Base-by-base conservation (phyloP, 1,284 basidiomycete genomes). In the Dichomitus squalens region DNA sequence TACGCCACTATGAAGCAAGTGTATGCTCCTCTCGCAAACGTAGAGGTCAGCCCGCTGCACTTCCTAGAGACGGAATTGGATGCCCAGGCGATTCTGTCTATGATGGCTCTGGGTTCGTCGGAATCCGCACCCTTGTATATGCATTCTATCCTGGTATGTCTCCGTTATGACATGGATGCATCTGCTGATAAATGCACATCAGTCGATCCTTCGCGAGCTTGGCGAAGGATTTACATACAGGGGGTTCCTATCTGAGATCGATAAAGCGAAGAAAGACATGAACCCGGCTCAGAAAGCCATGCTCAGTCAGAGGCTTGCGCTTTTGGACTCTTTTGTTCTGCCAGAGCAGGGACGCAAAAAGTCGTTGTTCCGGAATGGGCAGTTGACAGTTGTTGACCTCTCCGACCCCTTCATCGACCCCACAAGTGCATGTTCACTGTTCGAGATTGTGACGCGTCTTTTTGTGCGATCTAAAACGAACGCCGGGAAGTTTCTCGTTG, bases 351-450 rank as follows among this genome's bases (percentile, higher is more conserved):
- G 66, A 38, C 67, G 66, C 38, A 35, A 55, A 25, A 51, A 53
- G 52, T 25, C 63, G 16, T 73, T 83, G 0, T 88, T 88, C 60
- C 68, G 65, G 1, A 64, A 75, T 1, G 87, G 86, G 0, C 78
- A 83, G 52, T 60, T 89, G 3, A 86, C 85, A 0, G 82, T 89
- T 14, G 65, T 88, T 11, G 87, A 89, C 59, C 73, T 90, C 0
- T 88, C 88, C 0, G 88, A 89, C 59, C 86, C 87, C 0, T 91
- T 90, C 64, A 80, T 90, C 35, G 88, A 90, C 64, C 72, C 84
- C 1, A 75, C 74, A 0, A 82, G 85, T 0, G 88, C 88, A 0
- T 88, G 87, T 57, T 82, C 83, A 0, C 68, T 90, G 1, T 91
- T 90, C 57, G 87, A 90, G 58, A 88, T 90, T 11, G 70, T 89